Evolutionary conservation across 2,329 filamentous ascomycete species (phyloP), one percentile per base, ranked within the genome.

Genomic region (Fusarium anguioides): DNA sequence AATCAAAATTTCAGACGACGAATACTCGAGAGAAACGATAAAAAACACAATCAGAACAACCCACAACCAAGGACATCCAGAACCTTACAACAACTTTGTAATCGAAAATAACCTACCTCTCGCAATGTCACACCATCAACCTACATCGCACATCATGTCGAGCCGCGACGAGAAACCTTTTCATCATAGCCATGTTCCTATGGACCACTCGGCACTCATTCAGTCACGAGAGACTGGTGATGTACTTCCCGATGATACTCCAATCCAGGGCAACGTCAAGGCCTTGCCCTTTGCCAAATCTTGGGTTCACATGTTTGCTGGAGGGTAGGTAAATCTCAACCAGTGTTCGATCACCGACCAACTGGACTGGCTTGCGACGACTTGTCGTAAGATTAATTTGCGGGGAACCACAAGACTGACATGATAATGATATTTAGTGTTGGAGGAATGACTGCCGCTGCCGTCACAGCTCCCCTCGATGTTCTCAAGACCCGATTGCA

Each of bases 401-500:
- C 17, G 18, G 15, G n/a, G 18, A 45, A 42, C 37, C 8, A 18
- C 11, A n/a, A 47, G 42, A 42, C 66, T 76, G 48, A 71, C 53
- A 64, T 37, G 21, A 26, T 47, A 29, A 31, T 17, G 24, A 55
- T 53, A 35, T 66, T 31, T 69, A 97, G 94, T 39, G 81, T 93
- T 50, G 94, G 94, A 71, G 94, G 94, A 71, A 96, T 97, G 90
- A 94, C 93, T 18, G 91, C 95, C 12, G 92, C 95, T 23, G 90
- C 92, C n/a, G 81, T 97, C n/a, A 97, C 95, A 3, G 94, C 93
- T 10, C 95, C 95, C 21, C 90, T 98, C 60, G 95, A 97, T 75
- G 94, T 97, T 29, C 86, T 98, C 48, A 97, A 97, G 79, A 98
- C 95, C 12, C 89, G 95, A 33, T 84, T 98, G 5, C 95, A 98